Base-by-base conservation (phyloP, 2,329 filamentous ascomycete genomes). In the Knufia fluminis region DNA sequence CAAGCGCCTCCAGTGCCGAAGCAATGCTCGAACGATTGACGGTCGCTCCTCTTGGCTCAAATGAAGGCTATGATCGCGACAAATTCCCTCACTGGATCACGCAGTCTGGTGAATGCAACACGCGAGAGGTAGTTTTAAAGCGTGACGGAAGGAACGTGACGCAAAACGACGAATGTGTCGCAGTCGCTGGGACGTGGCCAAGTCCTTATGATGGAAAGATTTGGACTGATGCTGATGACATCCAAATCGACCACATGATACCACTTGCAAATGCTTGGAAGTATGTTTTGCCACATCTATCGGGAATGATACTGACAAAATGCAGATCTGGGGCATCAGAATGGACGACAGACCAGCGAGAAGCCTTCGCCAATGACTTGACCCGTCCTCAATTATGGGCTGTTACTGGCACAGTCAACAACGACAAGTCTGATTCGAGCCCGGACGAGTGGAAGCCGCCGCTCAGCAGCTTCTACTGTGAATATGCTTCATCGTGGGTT, bases 191-290 rank as follows among this genome's bases (percentile, higher is more conserved):
- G 3, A 72, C 70, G 0, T 92, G 87, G 86, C 66, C 32, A 24
- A 46, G 78, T 31, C 83, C 84, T 0, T 92, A 85, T 62, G 86
- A 91, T 60, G 85, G 85, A 14, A 81, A 70, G 0, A 79, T 73
- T 1, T 88, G 83, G 82, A 83, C 78, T 0, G 69, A 71, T 0
- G 77, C 85, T 1, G 76, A 73, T 16, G 83, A 90, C 58, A 65
- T 92, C 1, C 85, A 91, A 58, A 91, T 92, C 52, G 87, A 92
- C 64, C 87, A 92, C 64, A 74, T 92, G 68, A 85, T 94, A 2
- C 86, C 87, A 1, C 65, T 94, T 53, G 82, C 83, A 62, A 87
- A 90, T 61, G 85, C 86, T 3, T 91, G 85, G 86, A 80, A 53
- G 78, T 81, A 26, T 49, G 50, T 49, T 57, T 60, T 72, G 66